These are phyloP conservation scores for Meyerozyma smithsonii DNA, from an alignment of 1,139 yeast species.

Conservation along the genomic window DNA sequence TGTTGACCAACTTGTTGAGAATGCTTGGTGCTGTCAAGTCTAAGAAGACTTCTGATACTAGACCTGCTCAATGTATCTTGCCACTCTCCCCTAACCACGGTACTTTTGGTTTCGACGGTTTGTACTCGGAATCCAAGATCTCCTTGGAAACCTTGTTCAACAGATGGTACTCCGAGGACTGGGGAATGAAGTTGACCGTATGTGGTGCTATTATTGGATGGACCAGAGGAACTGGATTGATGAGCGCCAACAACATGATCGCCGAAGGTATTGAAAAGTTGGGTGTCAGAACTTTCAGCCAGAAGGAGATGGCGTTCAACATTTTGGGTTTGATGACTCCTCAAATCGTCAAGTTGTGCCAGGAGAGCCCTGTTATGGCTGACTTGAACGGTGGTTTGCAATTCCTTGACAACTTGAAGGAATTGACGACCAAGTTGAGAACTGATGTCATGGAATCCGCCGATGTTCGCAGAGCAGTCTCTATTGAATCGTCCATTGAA, in stretches of 20 bases:
- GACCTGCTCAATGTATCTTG: conserved; percentile 96
- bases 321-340: conserved; percentile 91
- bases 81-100: conserved; percentile 99
- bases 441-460: conserved; percentile 77
- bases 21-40: conserved; percentile 85
- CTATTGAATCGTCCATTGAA: conserved; percentile 88
- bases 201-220: conserved; percentile 99
- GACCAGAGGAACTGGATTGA: conserved; percentile 99
- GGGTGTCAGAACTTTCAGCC: conserved; percentile 97
- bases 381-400: conserved; percentile 99
- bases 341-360: conserved; percentile 78
- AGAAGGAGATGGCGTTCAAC: conserved; percentile 99
- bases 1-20: conserved; percentile 93
- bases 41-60: conserved; percentile 82
- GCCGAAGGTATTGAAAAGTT: conserved; percentile 95
- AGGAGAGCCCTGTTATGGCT: conserved; percentile 92
- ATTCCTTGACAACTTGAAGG: conserved; percentile 87
- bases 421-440: conserved; percentile 77
- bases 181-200: conserved; percentile 90
- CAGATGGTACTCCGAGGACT: conserved; percentile 98
- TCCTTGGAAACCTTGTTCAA: conserved; percentile 93
- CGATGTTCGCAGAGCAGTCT: conserved; percentile 92
- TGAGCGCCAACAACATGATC: conserved; percentile 94
- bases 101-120: conserved; percentile 95
- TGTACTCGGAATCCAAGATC: conserved; percentile 94